These are phyloP conservation scores for Eimeria maxima DNA, from an alignment of 169 alveolate genomes.

Conservation along the genomic window DNA sequence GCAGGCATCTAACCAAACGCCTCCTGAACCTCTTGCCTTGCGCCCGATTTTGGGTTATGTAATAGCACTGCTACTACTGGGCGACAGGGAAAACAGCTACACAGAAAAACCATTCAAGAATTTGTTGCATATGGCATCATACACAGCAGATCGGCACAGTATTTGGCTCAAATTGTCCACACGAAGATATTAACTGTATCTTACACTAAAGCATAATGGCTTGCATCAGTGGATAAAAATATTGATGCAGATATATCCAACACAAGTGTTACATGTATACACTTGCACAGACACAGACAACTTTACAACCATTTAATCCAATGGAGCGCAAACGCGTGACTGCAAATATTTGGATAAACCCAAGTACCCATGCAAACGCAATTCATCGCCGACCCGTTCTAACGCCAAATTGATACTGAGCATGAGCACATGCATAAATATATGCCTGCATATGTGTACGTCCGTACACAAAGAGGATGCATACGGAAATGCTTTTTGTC, in stretches of 20 bases:
- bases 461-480: too few relatives aligned
- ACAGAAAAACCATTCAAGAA: background rate
- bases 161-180: background rate
- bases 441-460: too few relatives aligned
- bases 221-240: background rate
- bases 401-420: too few relatives aligned
- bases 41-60: background rate
- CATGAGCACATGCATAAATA: too few relatives aligned
- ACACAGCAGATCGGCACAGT: background rate
- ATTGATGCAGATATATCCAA: background rate
- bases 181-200: background rate
- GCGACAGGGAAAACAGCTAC: background rate
- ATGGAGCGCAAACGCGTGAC: background rate
- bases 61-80: conserved; percentile 21
- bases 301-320: background rate
- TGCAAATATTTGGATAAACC: background rate
- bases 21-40: background rate
- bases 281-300: background rate
- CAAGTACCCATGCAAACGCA: background rate
- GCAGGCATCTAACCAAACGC: background rate
- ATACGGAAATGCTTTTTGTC: too few relatives aligned
- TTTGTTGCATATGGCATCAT: background rate
- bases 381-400: too few relatives aligned
- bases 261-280: background rate
- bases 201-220: background rate